These are phyloP conservation scores for Fomitopsis betulina DNA, from an alignment of 1,284 basidiomycete genomes.

Conservation along the genomic window DNA sequence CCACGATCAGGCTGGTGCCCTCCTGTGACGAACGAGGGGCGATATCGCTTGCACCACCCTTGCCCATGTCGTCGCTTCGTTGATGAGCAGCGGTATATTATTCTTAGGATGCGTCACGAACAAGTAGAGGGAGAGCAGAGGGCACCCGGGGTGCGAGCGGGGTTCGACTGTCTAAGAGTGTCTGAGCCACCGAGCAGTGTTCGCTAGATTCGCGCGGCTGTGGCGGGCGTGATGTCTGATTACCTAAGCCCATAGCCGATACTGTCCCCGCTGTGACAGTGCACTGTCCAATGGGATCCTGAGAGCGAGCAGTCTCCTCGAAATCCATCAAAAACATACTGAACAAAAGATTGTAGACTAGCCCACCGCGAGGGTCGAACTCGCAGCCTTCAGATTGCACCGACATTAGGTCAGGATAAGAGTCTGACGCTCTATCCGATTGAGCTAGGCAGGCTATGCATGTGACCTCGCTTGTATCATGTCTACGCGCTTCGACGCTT, in stretches of 20 bases:
- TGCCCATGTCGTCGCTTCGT: neutral
- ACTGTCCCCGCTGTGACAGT: neutral
- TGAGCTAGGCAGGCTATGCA: constrained; percentile 69
- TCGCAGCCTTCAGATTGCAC: constrained; percentile 76
- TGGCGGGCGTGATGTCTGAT: neutral
- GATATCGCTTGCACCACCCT: neutral
- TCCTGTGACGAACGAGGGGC: constrained; percentile 2
- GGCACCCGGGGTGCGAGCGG: no score
- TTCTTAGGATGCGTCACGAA: no score
- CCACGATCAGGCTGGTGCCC: constrained; percentile 3
- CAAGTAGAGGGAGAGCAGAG: no score
- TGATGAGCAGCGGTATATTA: no score
- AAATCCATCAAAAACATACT: no score
- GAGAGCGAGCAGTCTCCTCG: no score
- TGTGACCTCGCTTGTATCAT: neutral
- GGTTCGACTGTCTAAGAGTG: no score
- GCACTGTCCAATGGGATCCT: no score
- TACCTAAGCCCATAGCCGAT: neutral
- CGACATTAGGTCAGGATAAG: constrained; percentile 13
- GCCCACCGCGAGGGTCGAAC: constrained; percentile 91
- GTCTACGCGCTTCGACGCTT: no score
- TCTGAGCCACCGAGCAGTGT: no score
- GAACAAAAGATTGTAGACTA: constrained; percentile 34
- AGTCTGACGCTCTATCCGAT: constrained; percentile 88
- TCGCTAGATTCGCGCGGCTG: no score